Base-by-base conservation (phyloP, 805 yeast species). In the Kodamaea nitidulidarum region DNA sequence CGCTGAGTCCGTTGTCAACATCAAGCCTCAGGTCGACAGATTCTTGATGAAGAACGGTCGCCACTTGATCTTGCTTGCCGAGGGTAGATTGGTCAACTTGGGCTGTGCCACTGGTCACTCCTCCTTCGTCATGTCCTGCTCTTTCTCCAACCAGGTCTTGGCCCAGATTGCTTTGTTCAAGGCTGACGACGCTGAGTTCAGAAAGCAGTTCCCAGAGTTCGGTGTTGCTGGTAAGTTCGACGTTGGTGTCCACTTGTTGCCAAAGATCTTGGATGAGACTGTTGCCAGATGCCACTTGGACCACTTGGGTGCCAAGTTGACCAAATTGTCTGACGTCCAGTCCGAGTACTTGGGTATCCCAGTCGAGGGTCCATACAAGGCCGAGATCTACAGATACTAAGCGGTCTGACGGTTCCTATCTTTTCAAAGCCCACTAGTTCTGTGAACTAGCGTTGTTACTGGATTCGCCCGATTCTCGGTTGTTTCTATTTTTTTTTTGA, bases 101-200 rank as follows among this genome's bases (percentile, higher is more conserved):
- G 98, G 98, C 61, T 93, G 98, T 78, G 98, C 98, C 67, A 91
- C 98, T 61, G 98, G 98, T 67, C 98, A 91, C 80, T 85, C 98
- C 38, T 88, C 97, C 30, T 91, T 91, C 66, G 98, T 91, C 63
- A 91, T 91, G 98, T 88, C 97, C 49, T 93, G 98, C 76, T 93
- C 98, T 41, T 91, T 91, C 95, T 87, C 97, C 59, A 91, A 91
- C 86, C 98, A 91, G 78, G 98, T 91, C 51, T 79, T 91, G 66
- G 98, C 98, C 58, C 98, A 91, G 78, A 91, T 90, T 62, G 98
- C 97, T 60, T 76, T 90, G 66, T 91, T 76, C 95, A 91, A 88
- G 71, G 81, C 95, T 60, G 61, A 82, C 49, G 88, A 91, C 74
- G 72, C 66, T 45, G 80, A 63, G 49, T 91, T 93, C 87, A 84